phyloP scores from a whole-genome alignment of 768 basidiomycete species.

The Hericium erinaceus region DNA sequence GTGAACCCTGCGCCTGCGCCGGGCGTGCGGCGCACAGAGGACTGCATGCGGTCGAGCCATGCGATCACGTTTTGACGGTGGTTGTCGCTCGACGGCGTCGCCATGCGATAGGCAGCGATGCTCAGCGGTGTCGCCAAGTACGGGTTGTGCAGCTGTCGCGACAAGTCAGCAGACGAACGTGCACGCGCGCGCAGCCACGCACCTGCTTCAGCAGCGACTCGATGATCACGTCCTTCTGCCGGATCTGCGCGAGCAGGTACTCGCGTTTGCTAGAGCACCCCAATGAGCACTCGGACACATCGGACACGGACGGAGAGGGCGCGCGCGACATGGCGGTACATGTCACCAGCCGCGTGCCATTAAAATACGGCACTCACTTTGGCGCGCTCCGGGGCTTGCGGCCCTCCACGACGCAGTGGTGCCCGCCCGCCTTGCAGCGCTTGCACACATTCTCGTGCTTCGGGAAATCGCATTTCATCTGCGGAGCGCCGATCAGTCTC shows the following conservation, averaged over 20 bases:
- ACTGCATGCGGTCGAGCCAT: slow-evolving; percentile 66
- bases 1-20: slow-evolving; percentile 39
- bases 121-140: slow-evolving; percentile 72
- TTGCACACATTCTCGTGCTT: slow-evolving; percentile 65
- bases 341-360: too few species aligned
- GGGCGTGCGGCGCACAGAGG: slow-evolving; percentile 44
- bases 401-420: slow-evolving; percentile 77
- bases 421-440: slow-evolving; percentile 63
- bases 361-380: slow-evolving; percentile 49
- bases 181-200: slow-evolving; percentile 10
- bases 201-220: slow-evolving; percentile 80
- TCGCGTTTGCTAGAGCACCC: slow-evolving; percentile 61
- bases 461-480: slow-evolving; percentile 88
- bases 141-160: slow-evolving; percentile 61
- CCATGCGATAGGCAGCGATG: slow-evolving; percentile 70
- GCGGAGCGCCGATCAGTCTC: background rate
- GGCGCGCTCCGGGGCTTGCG: slow-evolving; percentile 70
- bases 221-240: slow-evolving; percentile 83
- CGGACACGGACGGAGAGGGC: slow-evolving; percentile 3
- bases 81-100: slow-evolving; percentile 66
- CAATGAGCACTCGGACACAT: slow-evolving; percentile 17
- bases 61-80: slow-evolving; percentile 60
- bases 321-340: background rate
- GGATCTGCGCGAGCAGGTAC: slow-evolving; percentile 75
- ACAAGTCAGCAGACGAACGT: slow-evolving; percentile 1